Evolutionary conservation across 208 protist genomes (phyloP).

Genomic region (Balamuthia mandrillaris): DNA sequence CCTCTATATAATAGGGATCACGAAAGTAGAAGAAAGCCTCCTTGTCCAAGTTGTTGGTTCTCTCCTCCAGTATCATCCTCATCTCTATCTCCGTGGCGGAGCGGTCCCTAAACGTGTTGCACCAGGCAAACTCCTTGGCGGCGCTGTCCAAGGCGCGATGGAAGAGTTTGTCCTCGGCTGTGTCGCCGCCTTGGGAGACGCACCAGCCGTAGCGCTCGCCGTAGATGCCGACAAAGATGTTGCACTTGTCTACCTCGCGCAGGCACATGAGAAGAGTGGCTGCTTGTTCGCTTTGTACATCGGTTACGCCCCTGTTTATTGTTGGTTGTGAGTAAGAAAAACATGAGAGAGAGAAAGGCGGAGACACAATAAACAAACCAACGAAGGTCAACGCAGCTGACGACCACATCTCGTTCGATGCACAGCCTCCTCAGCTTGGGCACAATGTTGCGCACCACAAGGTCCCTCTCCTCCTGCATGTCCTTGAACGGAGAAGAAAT

Average conservation of each 20-base stretch:
- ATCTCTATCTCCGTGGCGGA: constrained; percentile 43
- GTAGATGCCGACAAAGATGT: constrained; percentile 51
- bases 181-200: background rate
- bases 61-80: constrained; percentile 39
- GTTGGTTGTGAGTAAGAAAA: too few species aligned
- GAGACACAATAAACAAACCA: constrained; percentile 24
- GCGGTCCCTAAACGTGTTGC: constrained; percentile 41
- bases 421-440: constrained; percentile 58
- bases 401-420: constrained; percentile 46
- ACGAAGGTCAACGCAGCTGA: constrained; percentile 54
- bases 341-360: background rate
- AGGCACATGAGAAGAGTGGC: constrained; percentile 51
- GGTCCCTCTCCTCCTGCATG: constrained; percentile 57
- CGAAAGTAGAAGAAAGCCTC: constrained; percentile 50
- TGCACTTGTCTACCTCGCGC: constrained; percentile 49
- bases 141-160: constrained; percentile 37
- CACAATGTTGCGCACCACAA: constrained; percentile 53
- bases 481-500: constrained; percentile 62
- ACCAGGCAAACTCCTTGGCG: constrained; percentile 50
- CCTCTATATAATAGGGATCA: constrained; percentile 60
- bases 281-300: constrained; percentile 42
- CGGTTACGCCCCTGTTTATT: constrained; percentile 45
- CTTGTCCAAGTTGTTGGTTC: background rate
- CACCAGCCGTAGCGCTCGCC: constrained; percentile 46
- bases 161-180: constrained; percentile 19